Percentiles rank a stretch among this genome's conserved stretches.
These are phyloP conservation scores for Plasmodium vinckei DNA, from an alignment of 169 alveolate species.

Conservation along the genomic window DNA sequence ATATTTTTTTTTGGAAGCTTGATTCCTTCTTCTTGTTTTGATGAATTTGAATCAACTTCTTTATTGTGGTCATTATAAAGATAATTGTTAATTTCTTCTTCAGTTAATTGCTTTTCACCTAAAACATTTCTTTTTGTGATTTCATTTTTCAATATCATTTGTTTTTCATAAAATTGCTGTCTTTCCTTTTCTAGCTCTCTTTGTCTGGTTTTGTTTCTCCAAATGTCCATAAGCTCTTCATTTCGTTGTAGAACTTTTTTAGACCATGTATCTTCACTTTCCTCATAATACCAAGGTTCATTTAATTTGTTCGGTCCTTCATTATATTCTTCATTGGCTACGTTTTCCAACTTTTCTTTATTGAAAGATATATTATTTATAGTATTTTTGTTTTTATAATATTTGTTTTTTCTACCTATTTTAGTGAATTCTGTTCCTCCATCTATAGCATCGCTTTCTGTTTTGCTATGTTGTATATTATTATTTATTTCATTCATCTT, in stretches of 20 bases:
- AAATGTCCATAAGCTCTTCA: constrained; percentile 79
- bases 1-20: constrained; percentile 56
- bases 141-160: constrained; percentile 65
- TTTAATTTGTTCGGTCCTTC: constrained; percentile 38
- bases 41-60: constrained; percentile 14
- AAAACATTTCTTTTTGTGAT: constrained; percentile 55
- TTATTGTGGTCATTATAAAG: constrained; percentile 58
- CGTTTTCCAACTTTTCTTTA: constrained; percentile 2
- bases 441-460: not conserved
- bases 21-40: constrained; percentile 18
- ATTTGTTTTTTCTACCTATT: constrained; percentile 50
- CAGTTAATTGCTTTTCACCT: constrained; percentile 74
- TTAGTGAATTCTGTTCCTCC: not conserved
- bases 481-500: not conserved
- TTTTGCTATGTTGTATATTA: not conserved
- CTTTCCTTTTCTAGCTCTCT: constrained; percentile 76
- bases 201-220: constrained; percentile 78
- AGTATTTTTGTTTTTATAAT: not conserved
- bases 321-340: constrained; percentile 23
- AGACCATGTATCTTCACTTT: constrained; percentile 80
- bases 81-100: constrained; percentile 79
- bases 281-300: constrained; percentile 52
- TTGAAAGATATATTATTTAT: constrained; percentile 11
- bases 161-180: constrained; percentile 69
- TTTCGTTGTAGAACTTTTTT: constrained; percentile 78